Base-by-base conservation (phyloP, 2,329 filamentous ascomycete species). In the Penicillium nordicum region DNA sequence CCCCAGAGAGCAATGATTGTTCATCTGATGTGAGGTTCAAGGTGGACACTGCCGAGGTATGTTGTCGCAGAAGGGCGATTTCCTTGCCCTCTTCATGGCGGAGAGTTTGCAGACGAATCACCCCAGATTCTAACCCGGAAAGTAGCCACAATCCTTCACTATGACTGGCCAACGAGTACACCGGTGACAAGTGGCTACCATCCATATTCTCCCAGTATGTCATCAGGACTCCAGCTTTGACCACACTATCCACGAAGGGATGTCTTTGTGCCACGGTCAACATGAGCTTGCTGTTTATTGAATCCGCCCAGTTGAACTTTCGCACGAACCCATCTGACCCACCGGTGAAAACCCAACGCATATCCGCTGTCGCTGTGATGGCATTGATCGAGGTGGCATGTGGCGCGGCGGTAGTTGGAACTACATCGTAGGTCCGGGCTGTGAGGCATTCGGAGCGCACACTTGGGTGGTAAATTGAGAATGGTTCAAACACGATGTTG, bases 151-250 rank as follows among this genome's bases (percentile, higher is more conserved):
- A 78, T 0, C 90, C 92, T 67, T 94, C 85, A 43, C 90, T 91
- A 60, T 99, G 91, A 5, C 95, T 88, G 1, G 94, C 94, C 27
- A 99, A 79, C 7, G 92, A 96, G 73, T 99, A 99, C 0, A 99
- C 93, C 0, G 94, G 92, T 10, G 91, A 96, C n/a, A 93, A 75
- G 5, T 74, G 70, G 44, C 76, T 75, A 2, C 85, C 84, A 70
- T 99, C 93, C 72, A 97, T 92, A 67, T 97, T 99, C 73, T 97
- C 94, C 94, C 94, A 99, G 73, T 99, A 99, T 50, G 90, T 96
- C 83, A 97, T 87, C 48, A 97, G 78, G 6, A 96, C 90, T 1
- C 92, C 94, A 2, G 93, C 92, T 74, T 99, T 99, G 54, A 91
- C 90, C 42, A 99, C 94, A 66, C 90, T 96, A 72, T 99, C 94